Conservation (phyloP, 441 rosid species). For the Erodium trifolium region DNA sequence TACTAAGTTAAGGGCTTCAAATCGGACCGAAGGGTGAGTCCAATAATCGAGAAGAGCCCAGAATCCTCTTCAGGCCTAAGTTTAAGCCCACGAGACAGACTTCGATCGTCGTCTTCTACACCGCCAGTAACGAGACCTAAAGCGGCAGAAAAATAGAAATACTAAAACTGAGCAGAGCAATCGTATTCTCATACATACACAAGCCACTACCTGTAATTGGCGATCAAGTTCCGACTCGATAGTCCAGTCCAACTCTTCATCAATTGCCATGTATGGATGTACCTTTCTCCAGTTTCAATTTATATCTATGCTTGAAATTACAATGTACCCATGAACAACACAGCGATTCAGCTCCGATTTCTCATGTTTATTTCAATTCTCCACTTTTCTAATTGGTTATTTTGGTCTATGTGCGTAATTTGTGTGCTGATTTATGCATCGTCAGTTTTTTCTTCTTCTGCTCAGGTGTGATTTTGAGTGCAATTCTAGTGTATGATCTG, state of each 20-base stretch:
- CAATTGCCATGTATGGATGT: not conserved
- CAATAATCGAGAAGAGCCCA: too few species aligned
- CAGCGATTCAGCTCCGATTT: not conserved
- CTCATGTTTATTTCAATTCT: not conserved
- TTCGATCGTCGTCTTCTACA: not conserved
- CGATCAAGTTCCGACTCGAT: too few species aligned
- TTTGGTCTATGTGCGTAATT: not conserved
- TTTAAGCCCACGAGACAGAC: not conserved
- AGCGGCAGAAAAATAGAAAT: too few species aligned
- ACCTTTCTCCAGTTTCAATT: not conserved
- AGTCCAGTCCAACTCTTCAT: not conserved
- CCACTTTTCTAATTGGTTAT: too few species aligned
- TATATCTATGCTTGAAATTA: not conserved
- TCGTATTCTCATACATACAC: not conserved
- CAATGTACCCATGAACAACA: not conserved
- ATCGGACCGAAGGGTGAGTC: conserved; percentile 4
- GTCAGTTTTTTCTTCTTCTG: not conserved
- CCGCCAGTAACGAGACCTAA: not conserved
- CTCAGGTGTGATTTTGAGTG: not conserved
- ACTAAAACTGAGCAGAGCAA: not conserved
- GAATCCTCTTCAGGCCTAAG: not conserved
- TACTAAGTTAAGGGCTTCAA: too few species aligned
- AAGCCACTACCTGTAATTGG: not conserved
- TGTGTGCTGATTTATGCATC: not conserved
- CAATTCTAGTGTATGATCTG: not conserved